Conservation (phyloP, 305 asterid genomes). For the Rubia balearica region DNA sequence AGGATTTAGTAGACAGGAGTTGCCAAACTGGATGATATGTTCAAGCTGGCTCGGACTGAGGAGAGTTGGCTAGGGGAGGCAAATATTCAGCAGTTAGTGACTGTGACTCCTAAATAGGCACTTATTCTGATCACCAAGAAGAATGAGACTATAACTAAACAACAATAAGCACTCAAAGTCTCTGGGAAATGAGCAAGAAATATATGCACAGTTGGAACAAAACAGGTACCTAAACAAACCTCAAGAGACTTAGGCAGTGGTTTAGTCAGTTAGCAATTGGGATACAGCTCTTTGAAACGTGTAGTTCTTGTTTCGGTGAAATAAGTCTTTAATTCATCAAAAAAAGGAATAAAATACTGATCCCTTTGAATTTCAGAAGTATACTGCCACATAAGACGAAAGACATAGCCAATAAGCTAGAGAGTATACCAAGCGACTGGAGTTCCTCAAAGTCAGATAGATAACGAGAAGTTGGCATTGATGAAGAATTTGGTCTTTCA, state of each 20-base stretch:
- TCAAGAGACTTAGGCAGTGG: too few relatives aligned
- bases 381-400: constrained; percentile 1
- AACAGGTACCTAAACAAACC: neutral
- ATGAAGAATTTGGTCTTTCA: constrained; percentile 45
- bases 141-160: neutral
- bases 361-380: neutral
- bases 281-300: too few relatives aligned
- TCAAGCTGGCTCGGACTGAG: neutral
- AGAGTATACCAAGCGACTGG: constrained; percentile 72
- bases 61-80: neutral
- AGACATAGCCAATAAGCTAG: constrained; percentile 12
- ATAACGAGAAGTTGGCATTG: constrained; percentile 71
- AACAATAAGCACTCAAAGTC: neutral
- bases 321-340: too few relatives aligned
- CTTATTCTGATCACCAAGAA: neutral
- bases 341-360: too few relatives aligned
- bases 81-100: neutral
- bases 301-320: too few relatives aligned
- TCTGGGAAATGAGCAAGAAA: neutral
- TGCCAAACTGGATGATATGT: neutral
- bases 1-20: neutral
- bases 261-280: too few relatives aligned
- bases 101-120: neutral
- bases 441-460: constrained; percentile 95
- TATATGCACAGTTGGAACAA: neutral